phyloP scores from a whole-genome alignment of 2,329 filamentous ascomycete genomes.

The Stagonosporopsis cucurbitacearum region DNA sequence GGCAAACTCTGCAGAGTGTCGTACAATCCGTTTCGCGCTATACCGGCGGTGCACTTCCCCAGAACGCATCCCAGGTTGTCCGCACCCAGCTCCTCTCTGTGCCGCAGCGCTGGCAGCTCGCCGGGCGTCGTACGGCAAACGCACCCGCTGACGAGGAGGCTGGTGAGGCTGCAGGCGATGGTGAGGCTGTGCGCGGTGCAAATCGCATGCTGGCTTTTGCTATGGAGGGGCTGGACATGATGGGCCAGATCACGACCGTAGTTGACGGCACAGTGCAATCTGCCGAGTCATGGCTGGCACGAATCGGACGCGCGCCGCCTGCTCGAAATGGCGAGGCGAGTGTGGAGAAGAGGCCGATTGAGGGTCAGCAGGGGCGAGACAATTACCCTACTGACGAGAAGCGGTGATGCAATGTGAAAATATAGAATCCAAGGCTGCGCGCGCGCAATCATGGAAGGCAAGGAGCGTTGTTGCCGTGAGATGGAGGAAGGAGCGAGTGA shows the following conservation, averaged over 20 bases:
- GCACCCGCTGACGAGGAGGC: constrained; percentile 18
- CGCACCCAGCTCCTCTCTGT: constrained; percentile 83
- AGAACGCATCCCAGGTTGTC: constrained; percentile 85
- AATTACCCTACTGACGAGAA: neutral
- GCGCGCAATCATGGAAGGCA: neutral
- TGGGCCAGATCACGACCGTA: constrained; percentile 86
- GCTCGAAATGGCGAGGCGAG: neutral
- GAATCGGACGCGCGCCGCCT: constrained; percentile 61
- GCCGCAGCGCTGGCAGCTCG: constrained; percentile 80
- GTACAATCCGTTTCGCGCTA: constrained; percentile 88
- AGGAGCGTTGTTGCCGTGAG: neutral
- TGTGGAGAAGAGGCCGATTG: constrained; percentile 2
- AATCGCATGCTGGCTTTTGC: constrained; percentile 84
- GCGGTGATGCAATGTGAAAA: neutral
- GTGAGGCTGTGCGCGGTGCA: constrained; percentile 62
- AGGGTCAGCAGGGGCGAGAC: neutral
- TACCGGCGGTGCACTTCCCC: constrained; percentile 86
- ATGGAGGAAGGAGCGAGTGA: neutral
- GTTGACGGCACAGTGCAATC: constrained; percentile 88
- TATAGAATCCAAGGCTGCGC: neutral
- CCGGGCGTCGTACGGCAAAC: constrained; percentile 56
- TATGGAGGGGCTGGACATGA: constrained; percentile 91
- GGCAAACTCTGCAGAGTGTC: constrained; percentile 71
- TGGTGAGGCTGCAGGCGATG: constrained; percentile 6
- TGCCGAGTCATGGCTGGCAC: constrained; percentile 89